phyloP scores from a whole-genome alignment of 2,329 filamentous ascomycete genomes.

The Cercospora citrullina region DNA sequence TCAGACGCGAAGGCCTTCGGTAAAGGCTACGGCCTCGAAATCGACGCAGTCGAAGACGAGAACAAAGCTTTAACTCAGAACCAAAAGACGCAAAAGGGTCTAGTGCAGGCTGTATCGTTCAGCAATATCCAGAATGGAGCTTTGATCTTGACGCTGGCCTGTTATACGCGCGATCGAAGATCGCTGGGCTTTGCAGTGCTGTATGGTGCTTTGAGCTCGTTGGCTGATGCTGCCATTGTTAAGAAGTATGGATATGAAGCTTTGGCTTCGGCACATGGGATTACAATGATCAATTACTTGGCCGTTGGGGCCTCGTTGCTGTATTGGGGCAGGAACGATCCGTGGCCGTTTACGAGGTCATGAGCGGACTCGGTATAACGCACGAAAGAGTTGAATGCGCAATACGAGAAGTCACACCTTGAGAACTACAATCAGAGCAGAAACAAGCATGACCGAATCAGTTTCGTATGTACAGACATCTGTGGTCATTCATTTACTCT shows the following conservation, averaged over 20 bases:
- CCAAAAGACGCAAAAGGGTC: constrained; percentile 32
- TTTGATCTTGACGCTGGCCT: constrained; percentile 36
- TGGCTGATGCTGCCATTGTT: constrained; percentile 37
- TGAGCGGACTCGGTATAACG: background rate
- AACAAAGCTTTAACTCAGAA: constrained; percentile 23
- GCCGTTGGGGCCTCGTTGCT: constrained; percentile 35
- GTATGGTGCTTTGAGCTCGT: constrained; percentile 32
- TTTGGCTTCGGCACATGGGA: constrained; percentile 32
- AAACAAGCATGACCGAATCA: background rate
- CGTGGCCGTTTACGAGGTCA: constrained; percentile 9
- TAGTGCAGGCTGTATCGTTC: constrained; percentile 34
- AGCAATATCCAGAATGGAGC: constrained; percentile 38
- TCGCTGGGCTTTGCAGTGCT: constrained; percentile 36
- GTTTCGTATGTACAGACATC: background rate
- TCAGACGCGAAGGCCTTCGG: constrained; percentile 38
- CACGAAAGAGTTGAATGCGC: background rate
- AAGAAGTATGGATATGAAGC: constrained; percentile 34
- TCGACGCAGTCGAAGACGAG: constrained; percentile 21
- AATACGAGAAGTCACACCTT: background rate
- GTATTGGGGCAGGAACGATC: constrained; percentile 35
- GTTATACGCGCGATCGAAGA: constrained; percentile 36
- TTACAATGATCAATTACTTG: constrained; percentile 34
- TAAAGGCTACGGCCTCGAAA: constrained; percentile 39
- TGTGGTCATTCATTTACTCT: background rate
- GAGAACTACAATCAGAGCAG: background rate